A percentile compares a stretch with the other conserved stretches of the same genome.
phyloP scores from a whole-genome alignment of 2,329 filamentous ascomycete genomes.

The Cercospora sojina region DNA sequence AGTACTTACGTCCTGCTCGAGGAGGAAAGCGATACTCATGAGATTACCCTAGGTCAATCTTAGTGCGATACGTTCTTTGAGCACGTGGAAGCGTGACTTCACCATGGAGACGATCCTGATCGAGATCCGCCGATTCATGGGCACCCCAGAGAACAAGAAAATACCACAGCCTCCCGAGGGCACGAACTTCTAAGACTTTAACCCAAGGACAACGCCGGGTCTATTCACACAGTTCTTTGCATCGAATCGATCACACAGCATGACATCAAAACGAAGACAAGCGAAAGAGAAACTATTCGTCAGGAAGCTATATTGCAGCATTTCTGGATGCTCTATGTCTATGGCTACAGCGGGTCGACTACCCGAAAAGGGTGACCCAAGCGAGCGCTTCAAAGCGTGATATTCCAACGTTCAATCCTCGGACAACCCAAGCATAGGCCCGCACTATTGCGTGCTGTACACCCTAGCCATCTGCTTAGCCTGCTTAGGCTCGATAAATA shows the following conservation, averaged over 20 bases:
- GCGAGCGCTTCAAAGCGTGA: neutral
- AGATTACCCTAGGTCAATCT: conserved; percentile 67
- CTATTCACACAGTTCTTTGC: neutral
- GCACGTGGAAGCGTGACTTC: conserved; percentile 87
- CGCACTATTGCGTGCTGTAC: conserved; percentile 24
- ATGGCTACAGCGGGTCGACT: neutral
- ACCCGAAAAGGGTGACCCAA: neutral
- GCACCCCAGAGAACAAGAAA: conserved; percentile 87
- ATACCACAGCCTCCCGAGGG: conserved; percentile 90
- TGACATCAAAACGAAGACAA: neutral
- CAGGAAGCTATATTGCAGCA: neutral
- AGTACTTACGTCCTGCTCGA: conserved; percentile 10
- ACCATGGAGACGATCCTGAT: conserved; percentile 94
- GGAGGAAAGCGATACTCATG: neutral
- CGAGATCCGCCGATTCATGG: conserved; percentile 88
- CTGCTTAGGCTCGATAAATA: conserved; percentile 86
- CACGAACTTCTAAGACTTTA: conserved; percentile 49
- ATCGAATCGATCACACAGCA: neutral
- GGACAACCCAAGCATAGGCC: neutral
- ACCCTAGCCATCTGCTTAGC: conserved; percentile 55
- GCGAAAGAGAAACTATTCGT: neutral
- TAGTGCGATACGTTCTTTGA: conserved; percentile 76
- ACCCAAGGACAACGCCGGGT: neutral
- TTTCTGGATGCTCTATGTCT: conserved; percentile 7
- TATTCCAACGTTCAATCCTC: neutral